Base-by-base conservation (phyloP, 768 basidiomycete species). In the Xerocomellus dryophilus region DNA sequence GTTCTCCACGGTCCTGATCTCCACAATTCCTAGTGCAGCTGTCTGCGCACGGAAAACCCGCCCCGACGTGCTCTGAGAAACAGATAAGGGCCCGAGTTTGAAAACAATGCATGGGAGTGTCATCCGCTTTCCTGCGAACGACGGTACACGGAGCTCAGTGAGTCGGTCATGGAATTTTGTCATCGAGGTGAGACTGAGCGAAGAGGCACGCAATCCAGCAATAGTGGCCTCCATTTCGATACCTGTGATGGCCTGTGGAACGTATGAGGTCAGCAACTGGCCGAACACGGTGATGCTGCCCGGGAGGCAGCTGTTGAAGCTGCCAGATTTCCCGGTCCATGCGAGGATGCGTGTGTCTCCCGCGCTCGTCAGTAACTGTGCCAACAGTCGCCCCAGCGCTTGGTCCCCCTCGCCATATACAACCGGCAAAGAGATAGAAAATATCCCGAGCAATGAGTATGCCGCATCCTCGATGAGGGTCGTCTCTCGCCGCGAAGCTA, bases 41-140 rank as follows among this genome's bases (percentile, higher is more conserved):
- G 41, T 51, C 49, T n/a, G 36, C 17, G 41, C 31, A 23, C 36
- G 49, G 21, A 51, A 51, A 14, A 51, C 12, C 5, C n/a, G 3
- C 7, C 4, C 4, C 3, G 12, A 15, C 11, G 23, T 4, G 21
- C 14, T 12, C 2, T 7, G 42, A 7, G 36, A 32, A 10, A 14
- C 7, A 1, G 32, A 40, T 9, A 41, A 3, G 3, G n/a, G n/a
- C 5, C 48, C 48, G 1, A 58, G 48, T 31, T 53, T 45, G 39
- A 58, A 60, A 6, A 3, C 15, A 27, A 54, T 21, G 23, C 57
- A 59, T 1, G 59, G 57, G 29, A 60, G 49, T 21, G 20, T 53
- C 44, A 60, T 18, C n/a, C 43, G 41, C 23, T 27, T 14, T 11
- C 50, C 50, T 11, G 21, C 12, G 4, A 58, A 43, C 3, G 4